Conservation (phyloP, 495 filamentous ascomycete species). For the Lasiosphaeria miniovina region DNA sequence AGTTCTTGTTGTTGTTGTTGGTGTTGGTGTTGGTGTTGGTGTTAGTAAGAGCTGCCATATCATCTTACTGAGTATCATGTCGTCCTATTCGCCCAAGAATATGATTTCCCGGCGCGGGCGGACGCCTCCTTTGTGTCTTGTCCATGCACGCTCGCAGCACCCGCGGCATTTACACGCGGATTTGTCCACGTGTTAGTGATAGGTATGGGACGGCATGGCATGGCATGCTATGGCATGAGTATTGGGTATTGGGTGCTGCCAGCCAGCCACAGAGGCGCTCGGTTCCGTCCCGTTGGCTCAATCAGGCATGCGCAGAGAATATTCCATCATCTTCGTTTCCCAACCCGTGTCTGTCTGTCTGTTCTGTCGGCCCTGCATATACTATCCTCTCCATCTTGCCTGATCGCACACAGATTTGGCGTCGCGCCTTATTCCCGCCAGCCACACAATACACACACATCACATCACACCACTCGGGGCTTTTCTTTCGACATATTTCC, state of each 20-base stretch:
- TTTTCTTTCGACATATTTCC: background rate
- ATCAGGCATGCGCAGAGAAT: conserved; percentile 17
- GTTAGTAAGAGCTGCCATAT: too few relatives aligned
- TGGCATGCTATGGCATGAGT: background rate
- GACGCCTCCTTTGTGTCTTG: too few relatives aligned
- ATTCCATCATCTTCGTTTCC: conserved; percentile 14
- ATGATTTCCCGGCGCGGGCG: too few relatives aligned
- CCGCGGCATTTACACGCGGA: too few relatives aligned
- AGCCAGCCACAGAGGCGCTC: background rate
- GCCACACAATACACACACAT: too few relatives aligned
- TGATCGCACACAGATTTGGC: background rate
- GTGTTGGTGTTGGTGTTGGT: too few relatives aligned
- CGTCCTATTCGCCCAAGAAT: too few relatives aligned
- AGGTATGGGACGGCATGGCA: too few relatives aligned
- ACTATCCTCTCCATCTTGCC: background rate
- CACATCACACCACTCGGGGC: background rate
- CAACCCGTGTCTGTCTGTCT: background rate
- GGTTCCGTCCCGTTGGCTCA: background rate
- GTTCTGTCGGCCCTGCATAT: background rate
- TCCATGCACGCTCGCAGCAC: too few relatives aligned
- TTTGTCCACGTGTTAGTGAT: too few relatives aligned
- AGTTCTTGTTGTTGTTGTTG: too few relatives aligned
- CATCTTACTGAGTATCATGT: too few relatives aligned
- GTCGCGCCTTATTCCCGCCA: background rate
- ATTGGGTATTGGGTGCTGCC: background rate